A percentile compares a stretch with the other conserved stretches of the same genome.
phyloP scores from a whole-genome alignment of 2,329 filamentous ascomycete species.

The Fusarium fracticaudum region DNA sequence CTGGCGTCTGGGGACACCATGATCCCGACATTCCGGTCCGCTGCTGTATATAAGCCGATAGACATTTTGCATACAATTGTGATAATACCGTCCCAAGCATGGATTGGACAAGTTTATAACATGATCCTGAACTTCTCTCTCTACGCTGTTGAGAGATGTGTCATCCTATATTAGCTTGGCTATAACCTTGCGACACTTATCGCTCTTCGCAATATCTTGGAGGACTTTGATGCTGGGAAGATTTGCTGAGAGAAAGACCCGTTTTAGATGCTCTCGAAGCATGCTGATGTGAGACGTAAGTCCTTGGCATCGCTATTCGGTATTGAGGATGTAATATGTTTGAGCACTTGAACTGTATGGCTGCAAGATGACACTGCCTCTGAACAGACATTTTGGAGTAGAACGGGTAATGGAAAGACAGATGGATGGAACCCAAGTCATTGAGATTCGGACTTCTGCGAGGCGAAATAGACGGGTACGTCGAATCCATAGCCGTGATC shows the following conservation, averaged over 20 bases:
- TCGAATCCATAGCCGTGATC: background rate
- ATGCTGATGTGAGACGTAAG: background rate
- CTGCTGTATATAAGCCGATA: background rate
- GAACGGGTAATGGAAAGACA: background rate
- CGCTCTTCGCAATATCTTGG: constrained; percentile 49
- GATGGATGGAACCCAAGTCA: background rate
- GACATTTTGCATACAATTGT: background rate
- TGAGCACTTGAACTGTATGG: background rate
- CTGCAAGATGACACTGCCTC: too few relatives aligned
- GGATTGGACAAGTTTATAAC: background rate
- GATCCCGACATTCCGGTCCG: background rate
- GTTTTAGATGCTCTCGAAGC: background rate
- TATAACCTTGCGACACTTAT: constrained; percentile 44
- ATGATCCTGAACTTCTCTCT: background rate
- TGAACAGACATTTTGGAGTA: background rate
- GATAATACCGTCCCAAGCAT: background rate
- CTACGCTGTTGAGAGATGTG: constrained; percentile 1
- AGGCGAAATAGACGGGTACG: background rate
- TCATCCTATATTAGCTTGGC: constrained; percentile 54
- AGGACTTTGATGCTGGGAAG: constrained; percentile 50
- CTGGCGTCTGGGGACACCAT: background rate
- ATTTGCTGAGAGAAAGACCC: constrained; percentile 54
- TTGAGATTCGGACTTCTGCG: background rate
- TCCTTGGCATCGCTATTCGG: constrained; percentile 14
- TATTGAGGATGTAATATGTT: background rate